phyloP scores from a whole-genome alignment of 306 rosid genomes.

The Prunus salicina region DNA sequence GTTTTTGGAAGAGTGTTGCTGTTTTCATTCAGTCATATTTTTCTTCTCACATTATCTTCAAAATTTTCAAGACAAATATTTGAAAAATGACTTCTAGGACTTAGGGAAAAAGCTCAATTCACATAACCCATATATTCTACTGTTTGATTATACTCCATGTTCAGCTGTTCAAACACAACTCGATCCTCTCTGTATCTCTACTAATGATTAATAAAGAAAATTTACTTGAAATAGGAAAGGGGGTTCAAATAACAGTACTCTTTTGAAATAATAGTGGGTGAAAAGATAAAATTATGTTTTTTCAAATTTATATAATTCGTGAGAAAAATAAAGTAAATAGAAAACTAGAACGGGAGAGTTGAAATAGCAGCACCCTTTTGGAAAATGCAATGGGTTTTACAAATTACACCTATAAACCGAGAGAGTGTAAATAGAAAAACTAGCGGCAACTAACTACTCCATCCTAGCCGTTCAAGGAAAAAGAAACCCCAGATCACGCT shows the following conservation, averaged over 20 bases:
- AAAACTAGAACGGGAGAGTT: accelerated
- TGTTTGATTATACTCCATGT: no score
- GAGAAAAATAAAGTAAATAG: accelerated
- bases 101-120: no score
- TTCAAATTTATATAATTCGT: accelerated
- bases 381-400: background rate
- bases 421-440: background rate
- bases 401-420: background rate
- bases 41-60: accelerated
- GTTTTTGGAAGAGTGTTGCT: background rate
- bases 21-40: accelerated
- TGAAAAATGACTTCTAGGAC: no score
- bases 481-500: background rate
- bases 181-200: no score
- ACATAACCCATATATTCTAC: no score
- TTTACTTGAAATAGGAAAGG: no score
- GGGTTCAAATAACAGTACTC: no score
- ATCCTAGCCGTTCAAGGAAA: conserved; percentile 12
- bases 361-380: background rate
- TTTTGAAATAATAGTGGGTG: no score
- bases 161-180: no score
- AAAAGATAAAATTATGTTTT: no score
- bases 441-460: background rate
- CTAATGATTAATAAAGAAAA: no score
- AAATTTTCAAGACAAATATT: no score